Conservation (phyloP, 208 protist species). For the Trypanosoma platydactyli region DNA sequence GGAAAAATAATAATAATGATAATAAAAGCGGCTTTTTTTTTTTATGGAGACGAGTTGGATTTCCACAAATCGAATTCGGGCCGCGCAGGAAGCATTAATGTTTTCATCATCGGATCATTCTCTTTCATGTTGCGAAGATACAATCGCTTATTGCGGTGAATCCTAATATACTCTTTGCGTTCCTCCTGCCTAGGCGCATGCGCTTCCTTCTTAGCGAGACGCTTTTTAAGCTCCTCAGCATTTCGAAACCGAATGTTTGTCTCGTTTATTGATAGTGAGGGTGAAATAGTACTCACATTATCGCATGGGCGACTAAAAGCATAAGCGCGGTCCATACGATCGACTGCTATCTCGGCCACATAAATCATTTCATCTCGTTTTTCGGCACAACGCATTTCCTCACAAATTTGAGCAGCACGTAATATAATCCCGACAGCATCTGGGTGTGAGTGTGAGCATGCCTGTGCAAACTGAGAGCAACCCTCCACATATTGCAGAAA, state of each 20-base stretch:
- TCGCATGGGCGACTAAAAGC: slow-evolving; percentile 67
- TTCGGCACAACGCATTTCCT: slow-evolving; percentile 82
- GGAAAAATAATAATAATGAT: slow-evolving; percentile 11
- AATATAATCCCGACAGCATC: slow-evolving; percentile 77
- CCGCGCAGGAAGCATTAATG: slow-evolving; percentile 32
- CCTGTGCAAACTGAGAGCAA: slow-evolving; percentile 69
- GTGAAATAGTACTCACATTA: slow-evolving; percentile 30
- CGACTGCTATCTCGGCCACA: slow-evolving; percentile 65
- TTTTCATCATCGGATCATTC: slow-evolving; percentile 28
- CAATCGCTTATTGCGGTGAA: slow-evolving; percentile 52
- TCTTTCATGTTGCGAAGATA: slow-evolving; percentile 43
- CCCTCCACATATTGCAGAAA: slow-evolving; percentile 88
- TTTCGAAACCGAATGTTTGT: slow-evolving; percentile 30
- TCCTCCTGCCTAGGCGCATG: slow-evolving; percentile 40
- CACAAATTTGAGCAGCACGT: slow-evolving; percentile 81
- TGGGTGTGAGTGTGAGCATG: slow-evolving; percentile 82
- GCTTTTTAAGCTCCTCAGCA: slow-evolving; percentile 42
- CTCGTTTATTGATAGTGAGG: slow-evolving; percentile 41
- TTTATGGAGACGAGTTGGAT: neutral
- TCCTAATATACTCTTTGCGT: slow-evolving; percentile 41
- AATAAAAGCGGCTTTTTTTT: slow-evolving; percentile 15
- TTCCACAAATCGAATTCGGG: slow-evolving; percentile 39
- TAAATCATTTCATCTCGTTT: slow-evolving; percentile 87
- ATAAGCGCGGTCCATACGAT: slow-evolving; percentile 74
- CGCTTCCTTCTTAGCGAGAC: slow-evolving; percentile 53